These are phyloP conservation scores for Pythium dissotocum DNA, from an alignment of 352 stramenopile species.

Conservation along the genomic window DNA sequence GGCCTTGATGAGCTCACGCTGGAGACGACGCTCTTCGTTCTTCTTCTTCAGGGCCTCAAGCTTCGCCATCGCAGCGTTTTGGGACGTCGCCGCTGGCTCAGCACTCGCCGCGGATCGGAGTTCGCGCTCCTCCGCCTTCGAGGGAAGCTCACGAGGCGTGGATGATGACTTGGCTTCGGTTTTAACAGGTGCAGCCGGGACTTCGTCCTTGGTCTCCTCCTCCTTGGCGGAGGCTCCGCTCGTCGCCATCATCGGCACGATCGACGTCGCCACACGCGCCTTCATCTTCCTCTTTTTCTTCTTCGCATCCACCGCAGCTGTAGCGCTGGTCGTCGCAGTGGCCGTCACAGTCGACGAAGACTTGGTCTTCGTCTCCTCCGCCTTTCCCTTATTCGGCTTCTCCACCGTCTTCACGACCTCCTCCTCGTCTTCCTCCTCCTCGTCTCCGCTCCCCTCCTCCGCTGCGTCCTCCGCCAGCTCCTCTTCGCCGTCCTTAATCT, in stretches of 20 bases:
- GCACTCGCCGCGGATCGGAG: not conserved
- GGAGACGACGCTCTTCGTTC: constrained; percentile 72
- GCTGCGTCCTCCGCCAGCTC: constrained; percentile 28
- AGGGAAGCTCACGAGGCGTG: not conserved
- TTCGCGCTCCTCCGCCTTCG: not conserved
- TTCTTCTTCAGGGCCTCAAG: constrained; percentile 73
- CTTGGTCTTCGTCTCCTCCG: constrained; percentile 4
- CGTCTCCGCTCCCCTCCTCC: constrained; percentile 25
- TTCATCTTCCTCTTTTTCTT: constrained; percentile 30
- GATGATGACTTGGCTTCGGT: not conserved
- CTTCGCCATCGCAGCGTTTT: constrained; percentile 69
- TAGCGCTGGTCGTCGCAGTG: not conserved
- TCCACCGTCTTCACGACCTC: constrained; percentile 16
- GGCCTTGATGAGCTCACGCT: constrained; percentile 34
- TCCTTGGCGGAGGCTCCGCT: constrained; percentile 9
- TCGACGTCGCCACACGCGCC: constrained; percentile 31
- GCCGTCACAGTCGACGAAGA: not conserved
- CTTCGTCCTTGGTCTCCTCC: constrained; percentile 10
- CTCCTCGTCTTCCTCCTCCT: constrained; percentile 21
- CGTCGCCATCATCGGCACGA: constrained; percentile 32
- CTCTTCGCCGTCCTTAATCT: constrained; percentile 30
- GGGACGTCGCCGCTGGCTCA: constrained; percentile 34
- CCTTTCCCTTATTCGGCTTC: constrained; percentile 25
- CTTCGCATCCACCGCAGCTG: not conserved
- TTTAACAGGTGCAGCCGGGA: not conserved